A percentile compares a stretch with the other conserved stretches of the same genome.
These are phyloP conservation scores for Ceratobasidium sp. DNA, from an alignment of 1,284 basidiomycete genomes.

Conservation along the genomic window DNA sequence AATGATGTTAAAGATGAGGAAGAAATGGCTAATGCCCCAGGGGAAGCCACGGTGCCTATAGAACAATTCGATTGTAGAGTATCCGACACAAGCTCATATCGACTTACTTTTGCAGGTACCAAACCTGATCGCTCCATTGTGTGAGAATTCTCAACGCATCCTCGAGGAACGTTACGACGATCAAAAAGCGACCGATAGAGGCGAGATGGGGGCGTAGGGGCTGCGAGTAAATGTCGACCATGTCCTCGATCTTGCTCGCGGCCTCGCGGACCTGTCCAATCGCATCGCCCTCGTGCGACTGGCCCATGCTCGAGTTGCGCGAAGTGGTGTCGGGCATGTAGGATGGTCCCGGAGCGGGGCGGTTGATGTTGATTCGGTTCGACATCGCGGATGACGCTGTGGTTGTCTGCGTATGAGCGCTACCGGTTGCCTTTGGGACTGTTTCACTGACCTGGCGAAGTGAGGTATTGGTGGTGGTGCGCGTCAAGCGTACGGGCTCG, in stretches of 20 bases:
- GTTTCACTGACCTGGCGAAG: slow-evolving; percentile 62
- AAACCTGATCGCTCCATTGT: slow-evolving; percentile 96
- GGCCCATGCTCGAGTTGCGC: slow-evolving; percentile 66
- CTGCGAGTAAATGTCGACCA: slow-evolving; percentile 91
- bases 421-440: slow-evolving; percentile 78
- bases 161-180: slow-evolving; percentile 98
- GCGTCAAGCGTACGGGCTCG: slow-evolving; percentile 19
- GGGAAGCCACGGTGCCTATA: slow-evolving; percentile 91
- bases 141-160: slow-evolving; percentile 94
- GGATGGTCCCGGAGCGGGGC: slow-evolving; percentile 66
- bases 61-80: slow-evolving; percentile 46
- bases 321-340: slow-evolving; percentile 62
- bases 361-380: slow-evolving; percentile 83
- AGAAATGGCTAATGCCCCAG: slow-evolving; percentile 93
- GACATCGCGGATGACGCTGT: slow-evolving; percentile 62
- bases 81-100: neutral
- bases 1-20: slow-evolving; percentile 91
- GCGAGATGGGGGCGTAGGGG: slow-evolving; percentile 96
- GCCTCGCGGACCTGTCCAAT: slow-evolving; percentile 83
- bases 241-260: slow-evolving; percentile 88
- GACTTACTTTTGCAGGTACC: slow-evolving; percentile 91
- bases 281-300: slow-evolving; percentile 74
- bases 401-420: neutral
- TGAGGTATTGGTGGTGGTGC: slow-evolving; percentile 15
- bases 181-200: slow-evolving; percentile 94